Conservation (phyloP, 371 early-diverging fungal genomes). For the Mucor racemosus region DNA sequence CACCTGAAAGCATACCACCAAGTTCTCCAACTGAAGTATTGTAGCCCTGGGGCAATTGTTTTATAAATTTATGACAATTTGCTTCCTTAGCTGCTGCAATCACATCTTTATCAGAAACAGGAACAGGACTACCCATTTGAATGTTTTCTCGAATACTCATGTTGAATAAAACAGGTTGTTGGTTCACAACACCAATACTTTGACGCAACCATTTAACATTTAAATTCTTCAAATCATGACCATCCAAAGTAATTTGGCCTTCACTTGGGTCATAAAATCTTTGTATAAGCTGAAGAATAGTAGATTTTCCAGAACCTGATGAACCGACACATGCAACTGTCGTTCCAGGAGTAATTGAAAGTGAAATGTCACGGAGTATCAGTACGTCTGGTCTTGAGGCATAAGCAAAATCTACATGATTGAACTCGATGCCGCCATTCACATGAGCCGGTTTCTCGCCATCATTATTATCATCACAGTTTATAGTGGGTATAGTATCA, state of each 20-base stretch:
- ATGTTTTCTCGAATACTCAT: constrained; percentile 79
- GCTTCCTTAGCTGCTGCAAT: constrained; percentile 66
- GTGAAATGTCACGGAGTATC: constrained; percentile 60
- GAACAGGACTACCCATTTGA: constrained; percentile 50
- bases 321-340: constrained; percentile 70
- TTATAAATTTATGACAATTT: constrained; percentile 72
- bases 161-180: constrained; percentile 77
- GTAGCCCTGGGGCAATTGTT: constrained; percentile 67
- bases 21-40: constrained; percentile 65
- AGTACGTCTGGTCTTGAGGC: constrained; percentile 60
- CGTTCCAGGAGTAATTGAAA: constrained; percentile 63
- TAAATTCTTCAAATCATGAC: constrained; percentile 48
- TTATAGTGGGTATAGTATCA: constrained; percentile 72
- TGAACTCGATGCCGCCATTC: constrained; percentile 61
- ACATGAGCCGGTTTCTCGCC: constrained; percentile 41
- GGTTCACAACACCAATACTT: constrained; percentile 70
- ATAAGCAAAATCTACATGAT: constrained; percentile 68
- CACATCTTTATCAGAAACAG: constrained; percentile 57
- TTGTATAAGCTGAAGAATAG: constrained; percentile 63
- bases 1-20: constrained; percentile 75
- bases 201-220: constrained; percentile 60
- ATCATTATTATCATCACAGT: constrained; percentile 47
- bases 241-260: constrained; percentile 65
- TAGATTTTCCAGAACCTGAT: constrained; percentile 74
- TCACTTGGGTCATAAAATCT: constrained; percentile 65